These are phyloP conservation scores for Gryganskiella cystojenkinii DNA, from an alignment of 192 early-diverging fungal genomes.

Conservation along the genomic window DNA sequence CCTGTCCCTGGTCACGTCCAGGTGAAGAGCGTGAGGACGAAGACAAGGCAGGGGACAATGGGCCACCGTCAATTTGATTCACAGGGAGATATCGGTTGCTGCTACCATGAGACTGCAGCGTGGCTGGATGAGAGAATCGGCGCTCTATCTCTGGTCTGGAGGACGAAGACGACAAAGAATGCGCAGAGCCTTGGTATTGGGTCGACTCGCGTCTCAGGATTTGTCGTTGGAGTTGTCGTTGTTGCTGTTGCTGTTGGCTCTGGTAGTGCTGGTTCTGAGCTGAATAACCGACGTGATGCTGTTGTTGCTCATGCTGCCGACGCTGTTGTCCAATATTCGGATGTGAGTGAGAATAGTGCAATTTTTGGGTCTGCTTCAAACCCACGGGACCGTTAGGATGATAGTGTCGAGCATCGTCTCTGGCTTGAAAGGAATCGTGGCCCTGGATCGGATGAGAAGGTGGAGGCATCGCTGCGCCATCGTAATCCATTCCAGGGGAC, in stretches of 20 bases:
- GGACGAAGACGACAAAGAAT: too few relatives aligned
- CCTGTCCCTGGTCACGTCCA: conserved; percentile 18
- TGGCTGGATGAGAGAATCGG: conserved; percentile 33
- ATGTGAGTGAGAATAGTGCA: conserved; percentile 49
- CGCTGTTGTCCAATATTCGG: conserved; percentile 46
- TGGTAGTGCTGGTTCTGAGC: conserved; percentile 2
- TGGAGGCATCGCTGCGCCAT: conserved; percentile 4
- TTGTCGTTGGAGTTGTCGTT: conserved; percentile 14
- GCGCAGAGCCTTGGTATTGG: neutral
- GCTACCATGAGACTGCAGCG: conserved; percentile 10
- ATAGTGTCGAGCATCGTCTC: conserved; percentile 29
- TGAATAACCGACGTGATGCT: conserved; percentile 14
- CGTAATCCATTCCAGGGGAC: conserved; percentile 41
- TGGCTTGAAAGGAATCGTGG: conserved; percentile 26
- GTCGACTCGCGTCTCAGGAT: conserved; percentile 24
- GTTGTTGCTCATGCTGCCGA: conserved; percentile 47
- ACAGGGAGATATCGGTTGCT: conserved; percentile 3
- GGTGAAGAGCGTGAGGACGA: conserved; percentile 42
- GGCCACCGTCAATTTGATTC: neutral
- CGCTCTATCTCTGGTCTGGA: conserved; percentile 18
- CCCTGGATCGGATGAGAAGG: neutral
- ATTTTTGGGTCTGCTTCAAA: conserved; percentile 23
- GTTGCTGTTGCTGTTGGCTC: conserved; percentile 1
- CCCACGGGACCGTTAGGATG: neutral
- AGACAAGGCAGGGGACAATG: conserved; percentile 27